Percentiles rank a stretch among this genome's conserved stretches.
These are phyloP conservation scores for Nicotiana obtusifolia DNA, from an alignment of 257 asterid species.

Conservation along the genomic window DNA sequence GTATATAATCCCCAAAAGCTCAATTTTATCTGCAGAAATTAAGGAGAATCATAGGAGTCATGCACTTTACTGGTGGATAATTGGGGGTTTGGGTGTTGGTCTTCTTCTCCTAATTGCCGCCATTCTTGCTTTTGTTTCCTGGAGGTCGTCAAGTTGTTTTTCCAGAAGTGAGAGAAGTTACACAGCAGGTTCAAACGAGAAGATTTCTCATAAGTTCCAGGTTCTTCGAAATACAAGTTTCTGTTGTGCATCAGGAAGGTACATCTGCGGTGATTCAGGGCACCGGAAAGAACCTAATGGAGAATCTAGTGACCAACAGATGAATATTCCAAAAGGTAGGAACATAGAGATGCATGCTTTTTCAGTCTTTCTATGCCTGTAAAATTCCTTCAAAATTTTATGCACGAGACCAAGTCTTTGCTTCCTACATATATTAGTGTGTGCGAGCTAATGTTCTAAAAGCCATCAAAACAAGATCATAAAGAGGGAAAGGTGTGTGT, in stretches of 20 bases:
- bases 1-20: neutral
- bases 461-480: neutral
- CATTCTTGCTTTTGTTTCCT: conserved; percentile 42
- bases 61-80: conserved; percentile 75
- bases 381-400: neutral
- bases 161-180: conserved; percentile 35
- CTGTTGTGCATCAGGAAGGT: conserved; percentile 76
- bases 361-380: neutral
- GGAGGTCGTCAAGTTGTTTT: conserved; percentile 52
- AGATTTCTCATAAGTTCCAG: conserved; percentile 61
- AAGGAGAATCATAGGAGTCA: conserved; percentile 48
- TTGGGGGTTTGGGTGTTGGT: conserved; percentile 76
- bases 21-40: conserved; percentile 30
- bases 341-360: neutral
- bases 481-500: neutral
- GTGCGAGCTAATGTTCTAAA: neutral
- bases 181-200: conserved; percentile 45
- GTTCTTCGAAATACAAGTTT: conserved; percentile 75
- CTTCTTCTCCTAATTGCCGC: conserved; percentile 48
- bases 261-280: conserved; percentile 47
- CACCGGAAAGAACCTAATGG: conserved; percentile 43
- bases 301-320: conserved; percentile 71
- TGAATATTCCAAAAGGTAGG: conserved; percentile 77
- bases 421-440: neutral
- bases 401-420: neutral